Evolutionary conservation across 1,139 yeast genomes (phyloP), one percentile per base, ranked within the genome.

Genomic region (Blastobotrys persicus): DNA sequence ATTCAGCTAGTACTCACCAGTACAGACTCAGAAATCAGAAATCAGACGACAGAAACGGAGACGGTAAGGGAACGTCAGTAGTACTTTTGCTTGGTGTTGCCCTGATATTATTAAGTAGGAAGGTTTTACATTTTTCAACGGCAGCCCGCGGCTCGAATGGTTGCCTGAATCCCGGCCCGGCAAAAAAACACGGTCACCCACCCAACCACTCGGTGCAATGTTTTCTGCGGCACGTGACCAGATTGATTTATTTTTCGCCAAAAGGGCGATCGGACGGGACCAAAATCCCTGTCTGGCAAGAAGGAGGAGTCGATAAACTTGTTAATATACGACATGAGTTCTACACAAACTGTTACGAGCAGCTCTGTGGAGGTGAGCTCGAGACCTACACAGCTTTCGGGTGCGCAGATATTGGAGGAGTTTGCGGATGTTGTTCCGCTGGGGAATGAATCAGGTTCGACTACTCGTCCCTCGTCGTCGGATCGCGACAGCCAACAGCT

Each of bases 401-500:
- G 23, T 39, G 45, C 43, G 16, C 50, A 52, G 38, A 48, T 57
- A 19, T 40, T 50, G 28, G 45, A 46, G 23, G 19, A 28, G 34
- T 50, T 55, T 44, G 48, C 58, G 12, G 55, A 56, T 17, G 60
- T 57, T 11, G 46, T 47, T 18, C 55, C 56, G 13, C 44, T 52
- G 16, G 41, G 33, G 4, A 43, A 31, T 12, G 50, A 38, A 26
- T 31, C 42, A n/a, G 28, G 40, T 23, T 44, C 31, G 16, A 35
- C 50, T 46, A 31, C 46, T 42, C 35, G 37, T 44, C 33, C 46
- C 39, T 49, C 62, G 2, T 47, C 59, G 13, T 2, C 39, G 2
- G 50, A 46, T 9, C 46, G 47, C 13, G 58, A 55, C 18, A 65
- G 59, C 44, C 51, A 53, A 20, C 58, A 58, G 33, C 65, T 85